Percentiles rank a stretch among this genome's conserved stretches.
Evolutionary conservation across 2,329 filamentous ascomycete species (phyloP).

Genomic region (Aspergillus piperis): DNA sequence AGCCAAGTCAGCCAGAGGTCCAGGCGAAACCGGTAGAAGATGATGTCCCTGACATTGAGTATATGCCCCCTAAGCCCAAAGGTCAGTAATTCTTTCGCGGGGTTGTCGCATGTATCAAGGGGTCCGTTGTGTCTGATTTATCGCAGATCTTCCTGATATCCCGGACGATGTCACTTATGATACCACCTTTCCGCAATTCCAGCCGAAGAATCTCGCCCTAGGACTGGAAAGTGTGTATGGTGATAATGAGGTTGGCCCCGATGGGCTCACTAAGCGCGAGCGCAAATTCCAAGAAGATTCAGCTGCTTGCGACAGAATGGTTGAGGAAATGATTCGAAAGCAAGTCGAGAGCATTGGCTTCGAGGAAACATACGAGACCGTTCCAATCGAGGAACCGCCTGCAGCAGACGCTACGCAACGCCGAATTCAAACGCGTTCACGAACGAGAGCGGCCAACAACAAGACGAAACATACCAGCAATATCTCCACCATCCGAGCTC

Average conservation of each 20-base stretch:
- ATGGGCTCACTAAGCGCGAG: slow-evolving; percentile 66
- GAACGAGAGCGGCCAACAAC: slow-evolving; percentile 29
- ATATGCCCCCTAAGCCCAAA: slow-evolving; percentile 74
- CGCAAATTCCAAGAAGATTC: slow-evolving; percentile 68
- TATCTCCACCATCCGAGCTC: slow-evolving; percentile 44
- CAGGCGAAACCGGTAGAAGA: slow-evolving; percentile 53
- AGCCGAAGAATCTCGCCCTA: slow-evolving; percentile 54
- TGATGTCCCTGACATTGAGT: slow-evolving; percentile 77
- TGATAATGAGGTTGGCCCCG: slow-evolving; percentile 47
- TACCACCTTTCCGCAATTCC: slow-evolving; percentile 54
- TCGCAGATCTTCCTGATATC: slow-evolving; percentile 50
- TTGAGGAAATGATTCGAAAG: slow-evolving; percentile 67
- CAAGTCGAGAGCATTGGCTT: slow-evolving; percentile 66
- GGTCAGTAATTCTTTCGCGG: slow-evolving; percentile 35
- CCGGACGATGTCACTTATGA: slow-evolving; percentile 50
- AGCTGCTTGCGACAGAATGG: slow-evolving; percentile 62
- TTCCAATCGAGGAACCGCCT: slow-evolving; percentile 32
- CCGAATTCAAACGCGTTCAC: slow-evolving; percentile 25
- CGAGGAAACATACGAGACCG: slow-evolving; percentile 59
- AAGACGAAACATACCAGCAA: slow-evolving; percentile 28
- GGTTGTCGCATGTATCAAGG: not conserved
- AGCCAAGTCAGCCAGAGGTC: slow-evolving; percentile 46
- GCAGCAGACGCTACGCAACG: slow-evolving; percentile 40
- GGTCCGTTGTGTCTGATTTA: slow-evolving; percentile 8
- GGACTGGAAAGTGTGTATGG: slow-evolving; percentile 55